Evolutionary conservation across 2,329 filamentous ascomycete genomes (phyloP).

Genomic region (Boeremia exigua): DNA sequence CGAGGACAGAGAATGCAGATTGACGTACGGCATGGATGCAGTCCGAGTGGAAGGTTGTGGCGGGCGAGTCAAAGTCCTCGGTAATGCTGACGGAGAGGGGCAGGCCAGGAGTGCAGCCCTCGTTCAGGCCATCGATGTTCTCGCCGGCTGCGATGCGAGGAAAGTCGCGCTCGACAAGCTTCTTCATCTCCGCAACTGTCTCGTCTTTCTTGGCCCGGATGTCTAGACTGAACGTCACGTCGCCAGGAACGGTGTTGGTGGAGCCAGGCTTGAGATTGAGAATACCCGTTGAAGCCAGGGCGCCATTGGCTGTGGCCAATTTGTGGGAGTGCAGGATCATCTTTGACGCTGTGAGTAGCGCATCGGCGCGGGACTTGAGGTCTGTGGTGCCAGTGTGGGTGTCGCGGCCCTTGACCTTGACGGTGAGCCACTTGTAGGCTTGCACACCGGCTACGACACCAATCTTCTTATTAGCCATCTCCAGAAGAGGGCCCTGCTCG

Average conservation of each 20-base stretch:
- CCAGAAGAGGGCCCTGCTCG: conserved; percentile 80
- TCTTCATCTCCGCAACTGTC: conserved; percentile 64
- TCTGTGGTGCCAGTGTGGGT: conserved; percentile 79
- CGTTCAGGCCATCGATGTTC: conserved; percentile 57
- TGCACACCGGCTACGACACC: conserved; percentile 76
- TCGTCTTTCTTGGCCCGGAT: conserved; percentile 66
- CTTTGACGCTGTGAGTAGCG: conserved; percentile 69
- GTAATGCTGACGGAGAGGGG: conserved; percentile 64
- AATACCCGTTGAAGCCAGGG: conserved; percentile 74
- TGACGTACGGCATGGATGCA: conserved; percentile 70
- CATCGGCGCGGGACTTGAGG: conserved; percentile 69
- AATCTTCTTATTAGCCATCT: conserved; percentile 67
- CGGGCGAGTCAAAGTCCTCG: conserved; percentile 65
- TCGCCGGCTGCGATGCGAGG: conserved; percentile 64
- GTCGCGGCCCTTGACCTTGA: conserved; percentile 70
- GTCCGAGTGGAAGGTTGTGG: conserved; percentile 67
- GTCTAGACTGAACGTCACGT: conserved; percentile 72
- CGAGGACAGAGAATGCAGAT: conserved; percentile 66
- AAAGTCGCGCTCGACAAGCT: conserved; percentile 64
- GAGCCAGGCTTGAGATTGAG: conserved; percentile 69
- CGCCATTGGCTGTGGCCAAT: conserved; percentile 64
- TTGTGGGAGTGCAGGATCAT: conserved; percentile 72
- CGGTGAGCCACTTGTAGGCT: conserved; percentile 75
- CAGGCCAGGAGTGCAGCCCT: conserved; percentile 54
- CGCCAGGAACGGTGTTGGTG: conserved; percentile 75